Base-by-base conservation (phyloP, 2,329 filamentous ascomycete species). In the Paecilomyces niveus region DNA sequence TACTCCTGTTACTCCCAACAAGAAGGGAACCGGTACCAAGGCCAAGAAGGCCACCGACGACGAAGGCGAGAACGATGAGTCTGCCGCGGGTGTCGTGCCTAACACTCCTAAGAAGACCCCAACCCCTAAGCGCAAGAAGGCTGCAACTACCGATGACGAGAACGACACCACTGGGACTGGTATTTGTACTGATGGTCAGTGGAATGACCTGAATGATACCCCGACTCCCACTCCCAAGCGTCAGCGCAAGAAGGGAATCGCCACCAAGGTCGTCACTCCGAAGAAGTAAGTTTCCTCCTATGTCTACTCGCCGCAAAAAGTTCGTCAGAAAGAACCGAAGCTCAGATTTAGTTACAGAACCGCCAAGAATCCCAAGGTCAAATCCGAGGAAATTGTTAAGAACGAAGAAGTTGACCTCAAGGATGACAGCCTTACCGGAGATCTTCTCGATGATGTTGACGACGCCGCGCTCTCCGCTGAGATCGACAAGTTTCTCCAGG, bases 231-330 rank as follows among this genome's bases (percentile, higher is more conserved):
- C 39, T 4, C 39, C 51, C 7, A 70, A 69, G 59, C 63, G 64
- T 29, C 63, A 66, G 58, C 59, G 63, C 18, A 66, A 65, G 59
- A 53, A 45, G 39, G 39, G 39, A 21, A 45, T 18, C 18, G 39
- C 39, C n/a, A 18, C 18, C 39, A 45, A 45, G 39, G n/a, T 45
- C n/a, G 35, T 3, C 1, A 45, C 3, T 3, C n/a, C 39, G 3
- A 45, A 45, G 39, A 55, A 57, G 54, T 61, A 54, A 29, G 33
- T 51, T 3, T 54, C 5, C 24, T 15, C n/a, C 22, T 24, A 11
- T 18, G 15, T 29, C 10, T 26, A 24, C 21, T 26, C 32, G 15
- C 21, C 24, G 22, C 11, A 49, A 4, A 22, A 24, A n/a, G 39
- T 54, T 15, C 13, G 49, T n/a, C 49, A 52, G 22, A n/a, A 31